Evolutionary conservation across 2,329 filamentous ascomycete genomes (phyloP).

Genomic region (Ilyonectria mors-panacis): DNA sequence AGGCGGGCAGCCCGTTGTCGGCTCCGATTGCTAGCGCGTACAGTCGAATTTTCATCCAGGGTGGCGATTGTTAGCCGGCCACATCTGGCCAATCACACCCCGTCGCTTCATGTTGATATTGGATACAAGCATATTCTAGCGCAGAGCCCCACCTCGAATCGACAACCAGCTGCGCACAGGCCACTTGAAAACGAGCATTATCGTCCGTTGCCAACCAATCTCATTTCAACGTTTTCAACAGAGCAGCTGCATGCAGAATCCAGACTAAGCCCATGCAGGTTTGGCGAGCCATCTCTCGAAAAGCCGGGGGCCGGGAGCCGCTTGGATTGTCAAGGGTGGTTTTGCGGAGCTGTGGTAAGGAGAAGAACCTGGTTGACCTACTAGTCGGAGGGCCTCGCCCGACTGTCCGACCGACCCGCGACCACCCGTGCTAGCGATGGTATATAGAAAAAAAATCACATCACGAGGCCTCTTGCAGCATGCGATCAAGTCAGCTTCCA

Average conservation of each 20-base stretch:
- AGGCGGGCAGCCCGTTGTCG: conserved; percentile 39
- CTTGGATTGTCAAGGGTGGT: not conserved
- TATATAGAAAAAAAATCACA: not conserved
- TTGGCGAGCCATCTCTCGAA: conserved; percentile 7
- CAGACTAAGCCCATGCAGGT: conserved; percentile 19
- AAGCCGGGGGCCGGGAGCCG: conserved; percentile 6
- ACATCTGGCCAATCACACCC: conserved; percentile 37
- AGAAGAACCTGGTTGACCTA: conserved; percentile 9
- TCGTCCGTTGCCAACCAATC: conserved; percentile 40
- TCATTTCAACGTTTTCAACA: conserved; percentile 27
- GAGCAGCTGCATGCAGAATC: conserved; percentile 43
- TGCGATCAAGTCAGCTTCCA: not conserved
- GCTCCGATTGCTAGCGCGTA: conserved; percentile 35
- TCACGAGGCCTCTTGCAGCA: conserved; percentile 6
- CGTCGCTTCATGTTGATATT: conserved; percentile 17
- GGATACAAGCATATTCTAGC: conserved; percentile 44
- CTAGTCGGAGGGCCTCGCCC: conserved; percentile 6
- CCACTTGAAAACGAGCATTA: conserved; percentile 34
- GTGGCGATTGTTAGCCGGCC: conserved; percentile 33
- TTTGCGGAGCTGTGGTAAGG: not conserved
- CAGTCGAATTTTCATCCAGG: conserved; percentile 41
- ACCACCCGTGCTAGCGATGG: conserved; percentile 20
- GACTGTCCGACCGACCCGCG: conserved; percentile 7
- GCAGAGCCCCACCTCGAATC: conserved; percentile 40
- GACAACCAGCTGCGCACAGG: conserved; percentile 34